Conservation (phyloP, 164 flowering plant genomes). For the Umbilicus rupestris region DNA sequence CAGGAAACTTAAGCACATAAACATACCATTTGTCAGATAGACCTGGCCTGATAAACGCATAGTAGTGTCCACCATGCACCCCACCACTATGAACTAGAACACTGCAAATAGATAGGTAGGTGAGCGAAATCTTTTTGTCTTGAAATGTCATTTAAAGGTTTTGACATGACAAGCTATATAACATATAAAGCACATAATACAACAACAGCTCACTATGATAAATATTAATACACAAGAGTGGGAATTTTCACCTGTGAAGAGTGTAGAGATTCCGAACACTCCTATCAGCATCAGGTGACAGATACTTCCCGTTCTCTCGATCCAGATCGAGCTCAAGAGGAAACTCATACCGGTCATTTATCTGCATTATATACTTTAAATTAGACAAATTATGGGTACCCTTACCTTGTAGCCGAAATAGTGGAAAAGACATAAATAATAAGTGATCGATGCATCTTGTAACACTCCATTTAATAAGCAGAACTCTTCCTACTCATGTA, state of each 20-base stretch:
- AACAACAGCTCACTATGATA: background rate
- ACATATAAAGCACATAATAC: background rate
- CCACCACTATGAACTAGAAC: conserved; percentile 62
- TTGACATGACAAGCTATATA: background rate
- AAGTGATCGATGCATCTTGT: too few species aligned
- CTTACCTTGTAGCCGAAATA: too few species aligned
- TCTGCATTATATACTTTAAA: conserved; percentile 10
- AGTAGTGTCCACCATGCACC: conserved; percentile 57
- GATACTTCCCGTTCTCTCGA: conserved; percentile 25
- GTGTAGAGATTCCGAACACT: conserved; percentile 29
- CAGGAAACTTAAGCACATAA: background rate
- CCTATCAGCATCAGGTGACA: conserved; percentile 31
- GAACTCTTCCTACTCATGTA: too few species aligned
- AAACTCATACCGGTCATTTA: conserved; percentile 32
- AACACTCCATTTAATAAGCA: too few species aligned
- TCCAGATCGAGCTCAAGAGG: conserved; percentile 30
- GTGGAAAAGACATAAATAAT: too few species aligned
- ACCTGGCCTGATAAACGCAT: conserved; percentile 56
- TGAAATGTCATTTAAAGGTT: background rate
- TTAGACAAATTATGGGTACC: background rate
- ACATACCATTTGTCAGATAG: conserved; percentile 54
- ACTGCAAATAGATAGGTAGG: conserved; percentile 19
- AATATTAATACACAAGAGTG: background rate
- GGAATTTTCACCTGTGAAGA: conserved; percentile 23
- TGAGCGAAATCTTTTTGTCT: background rate